Evolutionary conservation across 1,284 basidiomycete species (phyloP).

Genomic region (Quambalaria eucalypti): DNA sequence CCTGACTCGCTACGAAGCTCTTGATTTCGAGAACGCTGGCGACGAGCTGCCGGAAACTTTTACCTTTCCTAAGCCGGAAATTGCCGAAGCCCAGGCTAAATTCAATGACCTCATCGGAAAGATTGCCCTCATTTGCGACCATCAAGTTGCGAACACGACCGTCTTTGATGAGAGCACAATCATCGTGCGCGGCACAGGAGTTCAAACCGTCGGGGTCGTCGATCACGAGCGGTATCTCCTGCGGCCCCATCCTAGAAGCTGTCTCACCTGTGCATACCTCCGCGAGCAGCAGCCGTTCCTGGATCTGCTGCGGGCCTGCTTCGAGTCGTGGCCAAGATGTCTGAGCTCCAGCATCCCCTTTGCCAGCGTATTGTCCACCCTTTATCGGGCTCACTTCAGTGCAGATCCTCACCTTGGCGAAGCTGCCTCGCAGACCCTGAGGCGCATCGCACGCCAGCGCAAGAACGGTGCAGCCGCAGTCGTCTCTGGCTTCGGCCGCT

Average conservation of each 20-base stretch:
- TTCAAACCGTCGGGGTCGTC: conserved; percentile 13
- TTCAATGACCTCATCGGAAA: conserved; percentile 58
- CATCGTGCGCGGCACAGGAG: background rate
- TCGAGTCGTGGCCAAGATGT: conserved; percentile 77
- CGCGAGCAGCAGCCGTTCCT: conserved; percentile 59
- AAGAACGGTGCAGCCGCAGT: conserved; percentile 52
- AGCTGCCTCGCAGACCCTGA: conserved; percentile 62
- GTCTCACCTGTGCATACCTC: conserved; percentile 60
- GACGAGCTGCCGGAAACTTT: conserved; percentile 28
- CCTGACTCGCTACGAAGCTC: conserved; percentile 54
- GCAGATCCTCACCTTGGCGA: conserved; percentile 64
- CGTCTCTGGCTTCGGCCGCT: conserved; percentile 62
- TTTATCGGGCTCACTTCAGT: conserved; percentile 72
- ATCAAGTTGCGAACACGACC: conserved; percentile 65
- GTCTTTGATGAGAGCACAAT: conserved; percentile 74
- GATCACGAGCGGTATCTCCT: conserved; percentile 49
- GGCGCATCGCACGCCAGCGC: conserved; percentile 63
- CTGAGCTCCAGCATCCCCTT: conserved; percentile 53
- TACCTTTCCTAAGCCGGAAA: conserved; percentile 55
- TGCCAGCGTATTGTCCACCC: conserved; percentile 65
- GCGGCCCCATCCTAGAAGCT: conserved; percentile 56
- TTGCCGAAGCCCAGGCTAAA: conserved; percentile 66
- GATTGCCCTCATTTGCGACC: conserved; percentile 61
- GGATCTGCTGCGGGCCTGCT: conserved; percentile 65
- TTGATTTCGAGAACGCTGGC: conserved; percentile 23